Evolutionary conservation across 2,329 filamentous ascomycete species (phyloP).

Genomic region (Penicillium brasilianum): DNA sequence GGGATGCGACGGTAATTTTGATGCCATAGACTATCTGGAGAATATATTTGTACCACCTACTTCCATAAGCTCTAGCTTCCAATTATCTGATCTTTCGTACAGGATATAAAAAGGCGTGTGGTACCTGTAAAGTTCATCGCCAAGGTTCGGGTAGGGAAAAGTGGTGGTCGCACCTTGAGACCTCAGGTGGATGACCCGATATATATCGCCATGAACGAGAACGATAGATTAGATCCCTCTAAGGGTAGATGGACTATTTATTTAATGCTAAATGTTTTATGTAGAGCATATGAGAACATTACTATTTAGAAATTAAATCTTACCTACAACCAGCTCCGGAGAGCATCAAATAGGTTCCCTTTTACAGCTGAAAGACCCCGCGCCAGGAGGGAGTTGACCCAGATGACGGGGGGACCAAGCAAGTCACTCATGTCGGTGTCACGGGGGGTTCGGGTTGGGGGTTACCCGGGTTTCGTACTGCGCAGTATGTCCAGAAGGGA

Average conservation of each 20-base stretch:
- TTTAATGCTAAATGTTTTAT: too few species aligned
- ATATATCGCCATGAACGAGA: too few species aligned
- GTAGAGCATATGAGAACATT: too few species aligned
- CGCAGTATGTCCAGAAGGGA: too few species aligned
- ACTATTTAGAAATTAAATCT: not conserved
- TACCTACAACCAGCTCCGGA: not conserved
- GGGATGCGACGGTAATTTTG: slow-evolving; percentile 4
- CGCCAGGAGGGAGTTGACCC: not conserved
- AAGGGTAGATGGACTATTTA: too few species aligned
- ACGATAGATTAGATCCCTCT: too few species aligned
- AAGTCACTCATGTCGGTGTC: not conserved
- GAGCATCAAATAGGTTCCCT: not conserved
- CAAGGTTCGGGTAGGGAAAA: too few species aligned
- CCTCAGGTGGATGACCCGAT: too few species aligned
- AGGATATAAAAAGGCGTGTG: too few species aligned
- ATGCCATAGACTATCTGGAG: slow-evolving; percentile 12
- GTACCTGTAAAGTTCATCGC: not conserved
- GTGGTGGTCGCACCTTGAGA: too few species aligned
- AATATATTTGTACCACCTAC: slow-evolving; percentile 11
- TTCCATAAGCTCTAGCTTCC: too few species aligned
- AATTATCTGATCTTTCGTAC: too few species aligned
- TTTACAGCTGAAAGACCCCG: not conserved
- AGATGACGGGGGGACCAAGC: not conserved
- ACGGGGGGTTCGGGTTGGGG: not conserved
- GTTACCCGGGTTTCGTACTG: not conserved